These are phyloP conservation scores for Sistotremastrum niveocremeum DNA, from an alignment of 768 basidiomycete species.

Conservation along the genomic window DNA sequence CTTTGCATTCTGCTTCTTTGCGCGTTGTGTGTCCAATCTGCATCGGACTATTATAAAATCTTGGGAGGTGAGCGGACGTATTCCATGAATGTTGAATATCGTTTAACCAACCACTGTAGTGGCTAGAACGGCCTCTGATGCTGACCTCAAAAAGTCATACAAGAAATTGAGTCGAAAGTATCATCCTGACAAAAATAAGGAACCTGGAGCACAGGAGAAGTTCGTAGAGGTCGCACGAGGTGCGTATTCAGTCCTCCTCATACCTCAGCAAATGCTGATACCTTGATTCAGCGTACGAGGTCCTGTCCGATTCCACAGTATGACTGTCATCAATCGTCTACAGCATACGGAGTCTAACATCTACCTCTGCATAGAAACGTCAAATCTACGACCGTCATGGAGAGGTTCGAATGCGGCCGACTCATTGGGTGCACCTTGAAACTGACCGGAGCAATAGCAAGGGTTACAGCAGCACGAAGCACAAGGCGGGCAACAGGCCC, in stretches of 20 bases:
- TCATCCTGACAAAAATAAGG: constrained; percentile 94
- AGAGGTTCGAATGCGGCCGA: constrained; percentile 34
- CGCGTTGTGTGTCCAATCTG: constrained; percentile 24
- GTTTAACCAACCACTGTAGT: constrained; percentile 21
- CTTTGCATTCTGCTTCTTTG: constrained; percentile 16
- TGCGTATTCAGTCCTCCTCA: constrained; percentile 20
- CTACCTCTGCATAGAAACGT: constrained; percentile 50
- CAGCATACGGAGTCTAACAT: background rate
- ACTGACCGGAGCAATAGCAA: constrained; percentile 35
- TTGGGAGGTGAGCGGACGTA: constrained; percentile 51
- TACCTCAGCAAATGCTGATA: constrained; percentile 1
- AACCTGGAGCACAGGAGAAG: constrained; percentile 62
- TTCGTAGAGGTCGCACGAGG: constrained; percentile 90
- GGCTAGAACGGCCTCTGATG: constrained; percentile 66
- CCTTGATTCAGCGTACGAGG: constrained; percentile 63
- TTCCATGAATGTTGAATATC: background rate
- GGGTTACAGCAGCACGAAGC: constrained; percentile 80
- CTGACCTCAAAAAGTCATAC: constrained; percentile 86
- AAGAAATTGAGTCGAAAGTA: constrained; percentile 78
- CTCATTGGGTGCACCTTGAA: constrained; percentile 1
- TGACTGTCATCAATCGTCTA: constrained; percentile 10
- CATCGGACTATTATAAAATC: constrained; percentile 69
- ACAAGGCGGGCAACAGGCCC: constrained; percentile 51
- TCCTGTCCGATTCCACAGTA: constrained; percentile 78
- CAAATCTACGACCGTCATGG: constrained; percentile 91